A percentile compares a stretch with the other conserved stretches of the same genome.
These are phyloP conservation scores for Chlorella sp. DNA, from an alignment of 139 green algal genomes.

Conservation along the genomic window DNA sequence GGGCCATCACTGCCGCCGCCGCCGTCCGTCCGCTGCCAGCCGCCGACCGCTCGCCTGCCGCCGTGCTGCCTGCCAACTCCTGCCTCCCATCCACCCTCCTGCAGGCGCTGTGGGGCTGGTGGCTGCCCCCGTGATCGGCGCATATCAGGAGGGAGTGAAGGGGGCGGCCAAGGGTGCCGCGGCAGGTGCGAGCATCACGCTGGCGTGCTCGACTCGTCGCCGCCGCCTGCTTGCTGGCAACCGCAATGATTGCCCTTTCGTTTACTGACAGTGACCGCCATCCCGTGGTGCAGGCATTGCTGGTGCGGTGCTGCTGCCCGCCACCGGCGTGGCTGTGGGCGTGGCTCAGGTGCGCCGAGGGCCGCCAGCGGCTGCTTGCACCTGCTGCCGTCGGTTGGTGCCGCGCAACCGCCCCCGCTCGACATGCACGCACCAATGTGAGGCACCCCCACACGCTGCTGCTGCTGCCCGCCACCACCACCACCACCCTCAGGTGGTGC, in stretches of 20 bases:
- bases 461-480: not conserved
- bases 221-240: no score
- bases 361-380: no score
- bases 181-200: conserved; percentile 48
- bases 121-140: conserved; percentile 76
- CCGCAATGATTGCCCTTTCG: no score
- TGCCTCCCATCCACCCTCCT: not conserved
- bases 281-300: conserved; percentile 57
- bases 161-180: conserved; percentile 83
- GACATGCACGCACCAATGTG: no score
- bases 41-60: not conserved
- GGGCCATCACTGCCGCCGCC: not conserved
- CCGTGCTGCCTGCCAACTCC: not conserved
- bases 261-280: no score
- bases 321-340: conserved; percentile 77
- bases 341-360: conserved; percentile 49
- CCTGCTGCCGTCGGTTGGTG: no score
- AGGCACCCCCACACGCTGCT: conserved; percentile 60
- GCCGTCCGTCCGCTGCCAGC: no score
- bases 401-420: no score
- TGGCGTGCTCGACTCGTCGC: no score
- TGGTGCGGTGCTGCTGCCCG: conserved; percentile 81
- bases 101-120: conserved; percentile 57
- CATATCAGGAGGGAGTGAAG: conserved; percentile 63
- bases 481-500: conserved; percentile 38